phyloP scores from a whole-genome alignment of 2,329 filamentous ascomycete species.

The Talaromyces sp. region DNA sequence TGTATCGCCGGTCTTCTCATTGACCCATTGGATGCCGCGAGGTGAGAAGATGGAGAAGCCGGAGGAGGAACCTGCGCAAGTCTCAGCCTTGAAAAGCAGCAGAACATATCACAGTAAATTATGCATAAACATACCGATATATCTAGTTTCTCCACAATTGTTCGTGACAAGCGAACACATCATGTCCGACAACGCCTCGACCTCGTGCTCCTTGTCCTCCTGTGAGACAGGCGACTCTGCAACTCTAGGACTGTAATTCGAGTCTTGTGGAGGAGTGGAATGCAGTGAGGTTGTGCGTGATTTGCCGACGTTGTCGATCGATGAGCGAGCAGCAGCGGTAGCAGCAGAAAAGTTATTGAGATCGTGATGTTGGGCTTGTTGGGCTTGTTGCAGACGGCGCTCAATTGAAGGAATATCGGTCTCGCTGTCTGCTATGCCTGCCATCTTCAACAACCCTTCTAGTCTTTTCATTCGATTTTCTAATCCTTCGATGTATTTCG shows the following conservation, averaged over 20 bases:
- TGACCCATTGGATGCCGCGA: conserved; percentile 97
- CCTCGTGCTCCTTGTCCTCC: conserved; percentile 62
- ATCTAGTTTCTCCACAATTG: conserved; percentile 88
- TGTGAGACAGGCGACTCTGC: conserved; percentile 52
- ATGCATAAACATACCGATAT: conserved; percentile 65
- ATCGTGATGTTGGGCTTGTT: conserved; percentile 25
- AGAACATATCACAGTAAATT: neutral
- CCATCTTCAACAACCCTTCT: conserved; percentile 84
- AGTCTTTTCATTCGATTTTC: conserved; percentile 94
- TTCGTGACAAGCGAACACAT: conserved; percentile 98
- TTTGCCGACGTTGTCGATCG: conserved; percentile 26
- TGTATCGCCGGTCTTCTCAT: conserved; percentile 91
- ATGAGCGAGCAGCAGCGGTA: conserved; percentile 16
- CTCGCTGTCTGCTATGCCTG: conserved; percentile 69
- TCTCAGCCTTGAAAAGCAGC: neutral
- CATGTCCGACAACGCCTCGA: conserved; percentile 90
- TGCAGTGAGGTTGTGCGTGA: conserved; percentile 37
- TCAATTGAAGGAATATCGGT: conserved; percentile 87
- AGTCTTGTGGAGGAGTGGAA: conserved; percentile 47
- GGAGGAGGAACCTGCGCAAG: conserved; percentile 73
- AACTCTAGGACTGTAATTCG: conserved; percentile 50
- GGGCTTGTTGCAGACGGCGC: conserved; percentile 59
- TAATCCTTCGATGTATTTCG: conserved; percentile 95
- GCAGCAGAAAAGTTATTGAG: conserved; percentile 27
- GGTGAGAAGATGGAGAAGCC: conserved; percentile 99